phyloP scores from a whole-genome alignment of 2,329 filamentous ascomycete species.

The Alternaria sp. region DNA sequence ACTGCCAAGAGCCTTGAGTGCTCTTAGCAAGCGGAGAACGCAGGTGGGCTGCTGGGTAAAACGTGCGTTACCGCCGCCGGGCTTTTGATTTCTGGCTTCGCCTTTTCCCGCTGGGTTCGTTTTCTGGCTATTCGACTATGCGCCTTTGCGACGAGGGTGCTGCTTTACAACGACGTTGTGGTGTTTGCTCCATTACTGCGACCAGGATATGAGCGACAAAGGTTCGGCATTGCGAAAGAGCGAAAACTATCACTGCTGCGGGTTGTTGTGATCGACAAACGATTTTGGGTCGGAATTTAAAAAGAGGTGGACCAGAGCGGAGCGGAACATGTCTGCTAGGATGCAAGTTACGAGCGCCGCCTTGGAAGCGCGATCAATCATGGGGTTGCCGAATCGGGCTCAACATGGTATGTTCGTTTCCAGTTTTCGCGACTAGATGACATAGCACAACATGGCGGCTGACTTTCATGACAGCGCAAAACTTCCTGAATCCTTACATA shows the following conservation, averaged over 20 bases:
- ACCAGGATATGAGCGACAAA: not conserved
- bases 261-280: not conserved
- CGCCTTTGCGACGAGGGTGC: conserved; percentile 2
- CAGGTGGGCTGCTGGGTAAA: conserved; percentile 11
- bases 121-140: not conserved
- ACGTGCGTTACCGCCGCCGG: not conserved
- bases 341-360: not conserved
- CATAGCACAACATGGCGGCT: not conserved
- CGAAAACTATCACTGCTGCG: not conserved
- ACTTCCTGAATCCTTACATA: conserved; percentile 54
- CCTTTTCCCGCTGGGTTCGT: not conserved
- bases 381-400: conserved; percentile 3
- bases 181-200: not conserved
- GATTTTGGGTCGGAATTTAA: not conserved
- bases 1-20: conserved; percentile 15
- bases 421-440: not conserved
- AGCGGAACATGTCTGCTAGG: conserved; percentile 2
- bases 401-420: not conserved
- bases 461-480: conserved; percentile 16
- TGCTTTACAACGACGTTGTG: conserved; percentile 5
- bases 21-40: conserved; percentile 18
- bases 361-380: not conserved
- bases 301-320: conserved; percentile 2
- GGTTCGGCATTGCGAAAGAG: not conserved
- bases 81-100: conserved; percentile 3